Base-by-base conservation (phyloP, 208 protist genomes). In the Kentomonas sorsogonicus region DNA sequence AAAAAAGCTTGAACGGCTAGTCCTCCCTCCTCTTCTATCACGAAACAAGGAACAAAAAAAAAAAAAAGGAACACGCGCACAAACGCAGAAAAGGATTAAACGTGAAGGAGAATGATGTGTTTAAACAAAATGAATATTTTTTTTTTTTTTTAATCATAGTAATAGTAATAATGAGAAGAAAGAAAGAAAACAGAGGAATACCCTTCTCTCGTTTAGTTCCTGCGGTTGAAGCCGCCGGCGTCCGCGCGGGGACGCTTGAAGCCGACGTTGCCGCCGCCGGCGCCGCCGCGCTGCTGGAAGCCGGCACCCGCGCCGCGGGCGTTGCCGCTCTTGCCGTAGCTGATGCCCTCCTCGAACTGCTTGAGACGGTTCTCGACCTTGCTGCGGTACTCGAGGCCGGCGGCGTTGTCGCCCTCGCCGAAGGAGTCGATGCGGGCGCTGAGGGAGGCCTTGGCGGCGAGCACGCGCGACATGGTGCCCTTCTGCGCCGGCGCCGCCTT, bases 401-500 rank as follows among this genome's bases (percentile, higher is more conserved):
- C 78, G 0, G 68, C 70, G 63, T 94, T 89, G 64, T 95, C 83
- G 50, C 89, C 74, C 63, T 99, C 97, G 26, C 93, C 97, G 51
- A 99, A 95, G 13, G 97, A 98, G 83, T 99, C 98, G 43, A 99
- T 96, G 69, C 98, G 92, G 33, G 92, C 88, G 53, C 95, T 96
- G 39, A 99, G 86, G 39, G 98, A 93, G 38, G 97, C 94, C 79
- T 99, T 99, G 18, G 97, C 97, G 18, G 98, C 98, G 15, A 99
- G 83, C 38, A 99, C 94, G 53, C 89, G 82, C 29, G 89, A 95
- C 83, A 95, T 95, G 63, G 98, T 98, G 50, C 96, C 97, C 69
- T 98, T 98, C 69, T 98, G 81, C 43, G 95, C 89, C 15, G 81
- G 63, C 16, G 81, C 61, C 29, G 95, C 93, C 75, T 99, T 94